Conservation (phyloP, 2,329 filamentous ascomycete genomes). For the Aureobasidium musti region DNA sequence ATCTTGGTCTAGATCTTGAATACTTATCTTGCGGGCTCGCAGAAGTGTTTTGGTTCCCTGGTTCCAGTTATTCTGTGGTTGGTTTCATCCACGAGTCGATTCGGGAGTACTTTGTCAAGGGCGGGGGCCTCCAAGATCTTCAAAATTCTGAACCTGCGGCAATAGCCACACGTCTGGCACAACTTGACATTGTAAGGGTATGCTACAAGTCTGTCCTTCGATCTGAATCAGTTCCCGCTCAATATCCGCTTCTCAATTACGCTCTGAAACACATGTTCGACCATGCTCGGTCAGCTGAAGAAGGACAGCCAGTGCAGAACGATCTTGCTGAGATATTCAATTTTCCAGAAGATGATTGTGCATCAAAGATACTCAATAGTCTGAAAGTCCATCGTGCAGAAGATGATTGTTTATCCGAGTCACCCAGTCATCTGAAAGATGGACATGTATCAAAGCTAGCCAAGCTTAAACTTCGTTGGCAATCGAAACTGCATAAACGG, state of each 20-base stretch:
- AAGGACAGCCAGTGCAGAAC: background rate
- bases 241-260: background rate
- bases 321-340: constrained; percentile 31
- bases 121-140: background rate
- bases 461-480: too few species aligned
- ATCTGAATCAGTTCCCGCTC: background rate
- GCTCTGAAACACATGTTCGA: background rate
- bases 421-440: too few species aligned
- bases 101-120: background rate
- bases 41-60: background rate
- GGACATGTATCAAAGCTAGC: too few species aligned
- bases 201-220: background rate
- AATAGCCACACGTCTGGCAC: background rate
- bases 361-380: too few species aligned
- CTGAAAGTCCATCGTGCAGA: too few species aligned
- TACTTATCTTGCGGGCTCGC: background rate
- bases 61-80: background rate
- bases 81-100: background rate
- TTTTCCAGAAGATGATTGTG: background rate
- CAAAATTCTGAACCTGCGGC: background rate
- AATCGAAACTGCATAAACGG: background rate
- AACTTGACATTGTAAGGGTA: background rate
- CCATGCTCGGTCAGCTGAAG: background rate
- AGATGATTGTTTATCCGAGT: too few species aligned
- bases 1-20: background rate